phyloP scores from a whole-genome alignment of 208 protist species.

The Trypanosoma theileri region DNA sequence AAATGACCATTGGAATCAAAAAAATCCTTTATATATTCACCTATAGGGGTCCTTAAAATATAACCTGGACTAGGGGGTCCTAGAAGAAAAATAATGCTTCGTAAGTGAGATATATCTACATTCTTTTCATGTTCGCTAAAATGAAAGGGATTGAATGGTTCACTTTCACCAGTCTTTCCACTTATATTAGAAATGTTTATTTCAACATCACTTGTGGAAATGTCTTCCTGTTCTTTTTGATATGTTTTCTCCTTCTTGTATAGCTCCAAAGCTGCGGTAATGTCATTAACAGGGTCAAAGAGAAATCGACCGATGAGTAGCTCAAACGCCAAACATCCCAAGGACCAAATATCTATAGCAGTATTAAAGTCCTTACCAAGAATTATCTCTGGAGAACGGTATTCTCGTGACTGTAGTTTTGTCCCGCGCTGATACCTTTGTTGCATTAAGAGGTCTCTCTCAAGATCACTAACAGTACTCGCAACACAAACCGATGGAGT shows the following conservation, averaged over 20 bases:
- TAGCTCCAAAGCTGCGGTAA: not conserved
- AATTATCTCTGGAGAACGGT: conserved; percentile 76
- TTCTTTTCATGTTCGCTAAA: conserved; percentile 49
- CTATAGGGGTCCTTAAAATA: conserved; percentile 32
- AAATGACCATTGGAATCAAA: conserved; percentile 47
- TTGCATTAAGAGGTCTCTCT: conserved; percentile 39
- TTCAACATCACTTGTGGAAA: not conserved
- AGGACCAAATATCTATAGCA: conserved; percentile 73
- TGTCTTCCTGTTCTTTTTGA: not conserved
- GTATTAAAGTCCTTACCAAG: conserved; percentile 59
- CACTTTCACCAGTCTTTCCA: not conserved
- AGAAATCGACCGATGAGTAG: conserved; percentile 67
- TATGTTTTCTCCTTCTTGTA: not conserved
- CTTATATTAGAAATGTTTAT: not conserved
- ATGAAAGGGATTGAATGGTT: conserved; percentile 22
- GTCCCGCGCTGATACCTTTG: conserved; percentile 45
- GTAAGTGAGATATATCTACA: conserved; percentile 53
- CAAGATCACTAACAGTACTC: conserved; percentile 21
- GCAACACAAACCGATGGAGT: not conserved
- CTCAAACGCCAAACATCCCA: conserved; percentile 83
- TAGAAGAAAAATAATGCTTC: conserved; percentile 53
- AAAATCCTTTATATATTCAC: conserved; percentile 51
- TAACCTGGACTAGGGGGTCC: conserved; percentile 45
- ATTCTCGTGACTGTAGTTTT: conserved; percentile 74
- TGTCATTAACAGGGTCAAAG: conserved; percentile 44